Percentiles rank a stretch among this genome's conserved stretches.
phyloP scores from a whole-genome alignment of 148 eudicot species.

The Suaeda aralocaspica region DNA sequence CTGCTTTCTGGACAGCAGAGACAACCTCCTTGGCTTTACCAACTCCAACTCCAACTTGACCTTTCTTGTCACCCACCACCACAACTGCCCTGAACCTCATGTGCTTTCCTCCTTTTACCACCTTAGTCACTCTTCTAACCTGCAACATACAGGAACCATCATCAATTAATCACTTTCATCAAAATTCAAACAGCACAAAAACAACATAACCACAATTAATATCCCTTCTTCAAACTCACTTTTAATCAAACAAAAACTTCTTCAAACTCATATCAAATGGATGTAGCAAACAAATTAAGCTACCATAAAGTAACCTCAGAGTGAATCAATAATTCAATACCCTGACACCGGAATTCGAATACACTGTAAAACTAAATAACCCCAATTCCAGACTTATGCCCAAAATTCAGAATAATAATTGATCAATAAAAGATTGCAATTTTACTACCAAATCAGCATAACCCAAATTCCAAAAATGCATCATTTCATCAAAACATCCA shows the following conservation, averaged over 20 bases:
- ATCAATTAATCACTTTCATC: neutral
- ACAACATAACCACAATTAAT: neutral
- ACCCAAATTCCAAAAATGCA: neutral
- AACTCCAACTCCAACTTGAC: constrained; percentile 85
- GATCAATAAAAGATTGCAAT: neutral
- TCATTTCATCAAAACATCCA: neutral
- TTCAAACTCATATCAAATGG: too few relatives aligned
- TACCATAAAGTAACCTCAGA: neutral
- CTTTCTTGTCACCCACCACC: constrained; percentile 88
- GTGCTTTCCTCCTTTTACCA: constrained; percentile 92
- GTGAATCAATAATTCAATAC: neutral
- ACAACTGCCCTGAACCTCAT: constrained; percentile 83
- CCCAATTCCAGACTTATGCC: neutral
- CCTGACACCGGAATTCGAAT: neutral
- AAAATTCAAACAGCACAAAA: neutral
- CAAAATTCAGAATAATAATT: neutral
- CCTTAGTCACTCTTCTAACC: constrained; percentile 96
- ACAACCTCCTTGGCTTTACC: constrained; percentile 87
- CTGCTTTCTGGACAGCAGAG: constrained; percentile 76
- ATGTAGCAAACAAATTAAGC: neutral
- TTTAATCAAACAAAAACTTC: neutral
- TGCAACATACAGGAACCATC: constrained; percentile 32
- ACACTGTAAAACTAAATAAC: neutral
- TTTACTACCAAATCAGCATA: neutral
- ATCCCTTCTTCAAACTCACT: neutral